These are phyloP conservation scores for Plasmodium malariae DNA, from an alignment of 169 alveolate species.

Conservation along the genomic window DNA sequence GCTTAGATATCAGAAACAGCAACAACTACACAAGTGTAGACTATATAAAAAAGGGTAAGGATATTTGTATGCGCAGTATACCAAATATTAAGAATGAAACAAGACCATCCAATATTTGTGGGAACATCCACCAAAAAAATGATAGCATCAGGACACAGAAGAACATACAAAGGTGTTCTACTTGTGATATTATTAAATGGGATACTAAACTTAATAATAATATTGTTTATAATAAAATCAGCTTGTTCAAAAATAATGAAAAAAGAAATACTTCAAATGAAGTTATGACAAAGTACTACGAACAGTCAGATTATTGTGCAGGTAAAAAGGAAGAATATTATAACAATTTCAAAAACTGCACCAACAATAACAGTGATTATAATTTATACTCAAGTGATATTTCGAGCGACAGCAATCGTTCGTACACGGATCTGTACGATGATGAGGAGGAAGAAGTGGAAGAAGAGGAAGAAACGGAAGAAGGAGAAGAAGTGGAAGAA, in stretches of 20 bases:
- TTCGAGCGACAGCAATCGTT: conserved; percentile 30
- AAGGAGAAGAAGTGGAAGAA: not conserved
- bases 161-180: conserved; percentile 16
- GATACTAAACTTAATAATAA: not conserved
- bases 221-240: not conserved
- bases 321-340: no score
- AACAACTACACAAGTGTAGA: not conserved
- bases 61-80: not conserved
- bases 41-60: not conserved
- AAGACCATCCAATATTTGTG: not conserved
- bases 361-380: not conserved
- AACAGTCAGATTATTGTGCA: no score
- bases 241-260: not conserved
- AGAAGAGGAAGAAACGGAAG: no score
- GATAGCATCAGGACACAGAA: not conserved
- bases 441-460: conserved; percentile 12
- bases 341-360: not conserved
- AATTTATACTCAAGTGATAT: conserved; percentile 43
- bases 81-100: not conserved
- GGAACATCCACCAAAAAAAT: not conserved
- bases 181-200: conserved; percentile 14
- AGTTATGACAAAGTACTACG: no score
- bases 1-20: not conserved
- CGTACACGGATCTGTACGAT: conserved; percentile 50
- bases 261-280: no score